Conservation (phyloP, 306 rosid genomes). For the Malus sieversii region DNA sequence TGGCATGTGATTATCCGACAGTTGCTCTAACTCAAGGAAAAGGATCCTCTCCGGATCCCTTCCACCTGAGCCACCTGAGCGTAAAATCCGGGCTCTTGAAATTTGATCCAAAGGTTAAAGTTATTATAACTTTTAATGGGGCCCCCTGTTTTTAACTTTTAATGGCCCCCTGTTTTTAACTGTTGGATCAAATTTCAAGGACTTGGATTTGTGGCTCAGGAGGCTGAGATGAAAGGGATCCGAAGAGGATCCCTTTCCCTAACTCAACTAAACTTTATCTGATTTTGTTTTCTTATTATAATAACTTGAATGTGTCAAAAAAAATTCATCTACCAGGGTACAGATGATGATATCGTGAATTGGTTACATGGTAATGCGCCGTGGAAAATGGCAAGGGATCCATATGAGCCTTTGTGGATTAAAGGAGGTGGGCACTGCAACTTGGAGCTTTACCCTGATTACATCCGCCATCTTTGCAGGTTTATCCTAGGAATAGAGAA, state of each 20-base stretch:
- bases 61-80: too few relatives aligned
- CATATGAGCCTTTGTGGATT: constrained; percentile 93
- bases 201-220: too few relatives aligned
- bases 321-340: constrained; percentile 56
- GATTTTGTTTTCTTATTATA: not conserved
- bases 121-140: too few relatives aligned
- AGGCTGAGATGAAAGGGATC: too few relatives aligned
- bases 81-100: too few relatives aligned
- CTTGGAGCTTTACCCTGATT: constrained; percentile 96
- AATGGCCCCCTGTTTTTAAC: too few relatives aligned
- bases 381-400: constrained; percentile 83
- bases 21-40: not conserved
- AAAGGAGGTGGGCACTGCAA: constrained; percentile 98
- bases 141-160: too few relatives aligned
- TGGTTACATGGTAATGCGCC: constrained; percentile 85
- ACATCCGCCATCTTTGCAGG: constrained; percentile 77
- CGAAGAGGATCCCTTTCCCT: not conserved
- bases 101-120: too few relatives aligned
- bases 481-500: constrained; percentile 84
- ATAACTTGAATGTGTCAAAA: constrained; percentile 2
- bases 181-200: too few relatives aligned
- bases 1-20: not conserved
- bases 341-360: constrained; percentile 92
- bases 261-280: not conserved
- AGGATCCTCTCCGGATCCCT: too few relatives aligned